Base-by-base conservation (phyloP, 1,139 yeast species). In the Casaregolazyma lundiana region DNA sequence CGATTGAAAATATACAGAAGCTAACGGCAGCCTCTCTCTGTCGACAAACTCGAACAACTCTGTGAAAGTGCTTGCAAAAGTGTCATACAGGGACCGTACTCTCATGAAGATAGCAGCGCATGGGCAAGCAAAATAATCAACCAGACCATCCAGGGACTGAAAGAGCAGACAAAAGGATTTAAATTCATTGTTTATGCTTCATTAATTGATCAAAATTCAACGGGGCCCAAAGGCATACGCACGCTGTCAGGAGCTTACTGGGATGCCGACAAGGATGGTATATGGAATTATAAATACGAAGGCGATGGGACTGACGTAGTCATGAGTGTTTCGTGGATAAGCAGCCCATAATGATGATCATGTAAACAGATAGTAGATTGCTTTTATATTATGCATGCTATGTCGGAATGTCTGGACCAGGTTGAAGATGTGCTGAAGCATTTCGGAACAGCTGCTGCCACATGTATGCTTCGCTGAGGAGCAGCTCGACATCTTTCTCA, bases 381-480 rank as follows among this genome's bases (percentile, higher is more conserved):
- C 32, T 26, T 26, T 26, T 26, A 26, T 26, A 26, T 26, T 15
- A 26, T 26, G 32, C 32, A 26, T 26, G 32, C 32, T 26, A 11
- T 26, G 29, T 24, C n/a, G 32, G 15, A 26, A 26, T 26, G 32
- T 35, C 38, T 17, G 18, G 35, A 15, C 40, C 29, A 34, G 32
- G 48, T 15, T 61, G 50, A 38, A 59, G 45, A 43, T 59, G 62
- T 2, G 62, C 96, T 15, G 83, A 69, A 2, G 96, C 96, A 62
- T 88, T 86, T 61, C 86, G 87, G 63, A 86, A 92, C 43, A 94
- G 72, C 49, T 94, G 82, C 66, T 90, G 97, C 97, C 97, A 92
- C 61, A 92, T 87, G 64, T 80, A 92, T 0, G 97, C 98, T 65
- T 94, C 97, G 66, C 97, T 88, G 50, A 92, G 69, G 69, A 94